These are phyloP conservation scores for Zoysia matrella DNA, from an alignment of 202 grass and related monocot genomes.

Conservation along the genomic window DNA sequence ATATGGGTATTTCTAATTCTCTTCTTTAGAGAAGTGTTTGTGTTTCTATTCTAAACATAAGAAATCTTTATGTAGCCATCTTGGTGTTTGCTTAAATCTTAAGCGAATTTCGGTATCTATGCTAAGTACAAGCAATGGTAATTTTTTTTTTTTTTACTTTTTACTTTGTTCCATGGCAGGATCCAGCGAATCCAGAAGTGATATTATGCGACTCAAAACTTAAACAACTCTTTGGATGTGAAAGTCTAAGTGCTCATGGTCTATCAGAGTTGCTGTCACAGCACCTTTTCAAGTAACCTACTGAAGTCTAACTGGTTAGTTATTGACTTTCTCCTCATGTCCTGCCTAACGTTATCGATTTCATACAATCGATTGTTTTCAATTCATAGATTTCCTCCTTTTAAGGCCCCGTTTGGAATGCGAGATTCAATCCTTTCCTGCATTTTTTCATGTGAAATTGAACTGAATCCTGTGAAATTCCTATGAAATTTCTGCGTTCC, in stretches of 20 bases:
- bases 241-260: slow-evolving; percentile 68
- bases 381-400: background rate
- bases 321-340: slow-evolving; percentile 16
- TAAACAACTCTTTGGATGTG: slow-evolving; percentile 88
- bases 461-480: too few relatives aligned
- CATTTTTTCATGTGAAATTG: too few relatives aligned
- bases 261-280: slow-evolving; percentile 77
- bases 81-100: background rate
- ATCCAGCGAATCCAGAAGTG: slow-evolving; percentile 65
- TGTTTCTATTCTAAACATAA: background rate
- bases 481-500: too few relatives aligned
- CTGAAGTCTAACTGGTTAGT: slow-evolving; percentile 72
- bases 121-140: too few relatives aligned
- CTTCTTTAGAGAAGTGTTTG: background rate
- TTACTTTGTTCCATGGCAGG: slow-evolving; percentile 55
- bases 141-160: background rate
- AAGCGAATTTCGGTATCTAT: background rate
- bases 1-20: background rate
- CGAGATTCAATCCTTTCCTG: too few relatives aligned
- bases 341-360: background rate
- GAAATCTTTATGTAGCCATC: background rate
- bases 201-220: slow-evolving; percentile 84
- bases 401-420: background rate
- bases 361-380: slow-evolving; percentile 3
- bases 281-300: slow-evolving; percentile 72